Evolutionary conservation across 2,329 filamentous ascomycete genomes (phyloP).

Genomic region (Fusarium sp.): DNA sequence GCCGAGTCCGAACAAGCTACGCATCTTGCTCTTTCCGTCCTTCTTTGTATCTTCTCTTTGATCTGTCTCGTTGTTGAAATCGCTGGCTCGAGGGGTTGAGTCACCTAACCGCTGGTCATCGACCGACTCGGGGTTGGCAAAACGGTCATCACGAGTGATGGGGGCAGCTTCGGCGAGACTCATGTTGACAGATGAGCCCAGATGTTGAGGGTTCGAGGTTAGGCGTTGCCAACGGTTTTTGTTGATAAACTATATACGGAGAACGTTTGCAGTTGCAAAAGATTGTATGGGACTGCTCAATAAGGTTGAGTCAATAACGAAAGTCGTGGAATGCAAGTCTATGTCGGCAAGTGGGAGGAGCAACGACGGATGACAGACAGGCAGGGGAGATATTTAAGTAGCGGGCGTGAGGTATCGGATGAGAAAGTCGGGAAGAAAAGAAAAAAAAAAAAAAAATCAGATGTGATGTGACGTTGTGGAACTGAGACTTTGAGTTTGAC

Average conservation of each 20-base stretch:
- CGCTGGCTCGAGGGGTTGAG: conserved; percentile 49
- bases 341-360: conserved; percentile 32
- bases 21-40: conserved; percentile 61
- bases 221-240: not conserved
- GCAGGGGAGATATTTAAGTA: conserved; percentile 6
- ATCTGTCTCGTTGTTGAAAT: conserved; percentile 58
- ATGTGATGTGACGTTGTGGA: conserved; percentile 37
- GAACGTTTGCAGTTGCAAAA: conserved; percentile 5
- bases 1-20: conserved; percentile 69
- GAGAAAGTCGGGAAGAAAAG: not conserved
- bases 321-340: conserved; percentile 29
- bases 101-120: conserved; percentile 47
- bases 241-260: not conserved
- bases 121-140: conserved; percentile 34
- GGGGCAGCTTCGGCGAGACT: conserved; percentile 48
- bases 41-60: conserved; percentile 35
- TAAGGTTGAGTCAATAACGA: conserved; percentile 31
- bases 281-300: conserved; percentile 20
- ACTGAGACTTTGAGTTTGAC: conserved; percentile 22
- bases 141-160: conserved; percentile 33
- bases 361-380: not conserved
- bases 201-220: not conserved
- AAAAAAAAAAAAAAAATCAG: conserved; percentile 18
- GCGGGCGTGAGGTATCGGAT: not conserved
- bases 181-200: conserved; percentile 38